Base-by-base conservation (phyloP, 2,329 filamentous ascomycete species). In the Lomentospora prolificans region DNA sequence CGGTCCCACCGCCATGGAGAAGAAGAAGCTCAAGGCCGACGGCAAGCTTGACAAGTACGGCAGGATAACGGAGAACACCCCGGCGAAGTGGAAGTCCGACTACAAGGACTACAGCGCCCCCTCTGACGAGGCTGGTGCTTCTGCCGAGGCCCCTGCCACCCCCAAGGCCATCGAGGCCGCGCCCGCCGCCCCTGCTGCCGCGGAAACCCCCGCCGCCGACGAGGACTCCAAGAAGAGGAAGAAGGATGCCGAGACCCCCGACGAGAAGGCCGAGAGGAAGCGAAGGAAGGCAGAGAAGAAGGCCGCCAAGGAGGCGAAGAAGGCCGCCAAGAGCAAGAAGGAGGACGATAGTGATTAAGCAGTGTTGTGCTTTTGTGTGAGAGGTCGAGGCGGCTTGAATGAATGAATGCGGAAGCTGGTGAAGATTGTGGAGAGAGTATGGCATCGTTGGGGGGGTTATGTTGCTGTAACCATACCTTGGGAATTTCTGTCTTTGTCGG, bases 1-100 rank as follows among this genome's bases (percentile, higher is more conserved):
- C 68, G 94, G 94, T 60, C 92, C 94, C 55, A 86, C 92, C 58
- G 94, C 94, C 52, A 75, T 87, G 51, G 90, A 97, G 81, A 99
- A 99, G 85, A 99, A 99, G 87, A 96, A 97, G 84, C 85, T 99
- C 79, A 97, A 97, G 84, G 89, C 91, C 55, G 88, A 90, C 63
- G 94, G 94, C 72, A 96, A 96, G 76, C 86, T 99, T 58, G 94
- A 99, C 79, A 99, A 99, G 85, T 97, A 84, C 65, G 94, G 94
- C 63, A 86, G 91, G 58, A 73, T 88, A 64, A 99, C 97, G 72
- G 92, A 96, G 70, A 84, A 85, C 61, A 99, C 94, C 4, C 94
- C 94, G 25, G 84, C 90, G 64, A 89, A 94, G 74, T 99, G 94
- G 94, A 90, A 88, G 64, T 75, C 81, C 36, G 87, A 89, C 62